These are phyloP conservation scores for Starmerella floris DNA, from an alignment of 805 yeast species.

Conservation along the genomic window DNA sequence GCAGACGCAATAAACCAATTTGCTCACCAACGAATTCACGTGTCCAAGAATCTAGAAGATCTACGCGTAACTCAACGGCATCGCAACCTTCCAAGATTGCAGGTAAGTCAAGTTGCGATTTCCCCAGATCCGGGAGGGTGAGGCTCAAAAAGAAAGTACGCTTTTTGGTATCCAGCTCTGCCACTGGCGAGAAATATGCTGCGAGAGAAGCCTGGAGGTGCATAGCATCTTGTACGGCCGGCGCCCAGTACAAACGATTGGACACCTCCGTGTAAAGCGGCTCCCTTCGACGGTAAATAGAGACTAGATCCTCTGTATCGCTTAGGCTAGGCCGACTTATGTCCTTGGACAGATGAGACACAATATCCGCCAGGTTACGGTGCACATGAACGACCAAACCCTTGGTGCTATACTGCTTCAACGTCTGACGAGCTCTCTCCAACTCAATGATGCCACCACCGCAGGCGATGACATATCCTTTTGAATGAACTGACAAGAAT, in stretches of 20 bases:
- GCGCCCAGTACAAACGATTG: conserved; percentile 62
- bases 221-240: conserved; percentile 39
- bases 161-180: conserved; percentile 31
- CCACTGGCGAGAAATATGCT: conserved; percentile 37
- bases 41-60: conserved; percentile 40
- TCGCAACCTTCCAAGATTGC: conserved; percentile 53
- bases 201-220: conserved; percentile 47
- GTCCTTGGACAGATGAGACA: conserved; percentile 60
- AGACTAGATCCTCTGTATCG: conserved; percentile 47
- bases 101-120: conserved; percentile 22
- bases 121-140: conserved; percentile 47
- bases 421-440: conserved; percentile 46
- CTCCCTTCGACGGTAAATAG: conserved; percentile 77
- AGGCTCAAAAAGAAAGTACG: conserved; percentile 58
- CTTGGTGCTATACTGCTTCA: conserved; percentile 39
- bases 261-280: conserved; percentile 68
- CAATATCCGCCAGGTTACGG: conserved; percentile 70
- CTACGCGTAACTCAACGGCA: conserved; percentile 78
- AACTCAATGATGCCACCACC: conserved; percentile 95
- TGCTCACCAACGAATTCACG: conserved; percentile 55
- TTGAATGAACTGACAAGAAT: conserved; percentile 32
- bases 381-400: conserved; percentile 81
- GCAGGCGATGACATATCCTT: conserved; percentile 65
- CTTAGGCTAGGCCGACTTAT: conserved; percentile 77
- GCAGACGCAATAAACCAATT: conserved; percentile 52